phyloP scores from a whole-genome alignment of 169 alveolate genomes.

The Plasmodium relictum region DNA sequence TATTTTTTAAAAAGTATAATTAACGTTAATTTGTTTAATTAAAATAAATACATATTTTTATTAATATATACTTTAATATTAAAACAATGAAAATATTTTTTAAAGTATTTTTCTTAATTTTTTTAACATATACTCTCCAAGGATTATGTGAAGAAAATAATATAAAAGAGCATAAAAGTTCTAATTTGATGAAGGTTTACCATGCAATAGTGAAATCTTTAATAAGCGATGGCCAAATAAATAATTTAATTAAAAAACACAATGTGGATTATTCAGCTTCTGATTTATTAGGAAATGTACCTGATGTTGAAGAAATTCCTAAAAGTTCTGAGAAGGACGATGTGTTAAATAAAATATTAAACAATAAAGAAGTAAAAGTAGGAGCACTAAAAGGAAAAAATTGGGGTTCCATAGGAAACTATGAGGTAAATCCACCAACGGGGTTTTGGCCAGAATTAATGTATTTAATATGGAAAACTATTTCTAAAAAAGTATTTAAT shows the following conservation, averaged over 20 bases:
- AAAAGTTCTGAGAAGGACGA: background rate
- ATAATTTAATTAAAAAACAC: background rate
- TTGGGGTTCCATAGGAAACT: constrained; percentile 17
- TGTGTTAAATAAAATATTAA: constrained; percentile 6
- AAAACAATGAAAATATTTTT: no score
- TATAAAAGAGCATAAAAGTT: background rate
- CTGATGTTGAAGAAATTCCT: background rate
- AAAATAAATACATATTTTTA: no score
- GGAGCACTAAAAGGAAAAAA: constrained; percentile 4
- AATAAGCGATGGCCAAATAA: background rate
- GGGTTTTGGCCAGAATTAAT: constrained; percentile 23
- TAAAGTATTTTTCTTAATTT: no score
- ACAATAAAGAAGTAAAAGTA: constrained; percentile 8
- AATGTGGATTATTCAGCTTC: constrained; percentile 2
- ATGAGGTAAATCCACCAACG: background rate
- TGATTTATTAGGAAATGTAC: background rate
- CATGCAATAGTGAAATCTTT: background rate
- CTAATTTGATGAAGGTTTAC: background rate
- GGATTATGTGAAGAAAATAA: no score
- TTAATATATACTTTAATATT: no score
- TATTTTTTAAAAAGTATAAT: no score
- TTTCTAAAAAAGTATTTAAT: background rate
- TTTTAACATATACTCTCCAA: no score
- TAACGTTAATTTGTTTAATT: no score
- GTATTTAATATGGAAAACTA: constrained; percentile 7